Percentiles rank a stretch among this genome's conserved stretches.
phyloP scores from a whole-genome alignment of 2,329 filamentous ascomycete species.

The Clonostachys sp. region DNA sequence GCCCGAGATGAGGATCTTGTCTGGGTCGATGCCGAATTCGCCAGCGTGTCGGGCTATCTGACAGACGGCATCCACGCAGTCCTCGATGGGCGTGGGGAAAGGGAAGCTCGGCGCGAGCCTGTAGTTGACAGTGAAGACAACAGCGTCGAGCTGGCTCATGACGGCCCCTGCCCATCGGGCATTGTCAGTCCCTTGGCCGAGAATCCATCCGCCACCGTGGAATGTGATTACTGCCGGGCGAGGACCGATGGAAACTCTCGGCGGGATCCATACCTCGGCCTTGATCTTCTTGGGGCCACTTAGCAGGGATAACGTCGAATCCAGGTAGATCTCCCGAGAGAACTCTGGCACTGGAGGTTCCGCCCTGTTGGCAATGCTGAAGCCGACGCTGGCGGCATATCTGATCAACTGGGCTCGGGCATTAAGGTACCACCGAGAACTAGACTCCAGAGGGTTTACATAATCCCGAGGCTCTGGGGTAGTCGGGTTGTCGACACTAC shows the following conservation, averaged over 20 bases:
- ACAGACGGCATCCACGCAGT: slow-evolving; percentile 59
- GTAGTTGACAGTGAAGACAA: slow-evolving; percentile 63
- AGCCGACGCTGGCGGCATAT: slow-evolving; percentile 36
- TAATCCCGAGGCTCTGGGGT: slow-evolving; percentile 28
- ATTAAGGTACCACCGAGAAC: slow-evolving; percentile 35
- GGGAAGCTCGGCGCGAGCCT: slow-evolving; percentile 62
- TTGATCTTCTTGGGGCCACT: slow-evolving; percentile 32
- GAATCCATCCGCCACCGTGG: slow-evolving; percentile 63
- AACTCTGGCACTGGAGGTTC: slow-evolving; percentile 31
- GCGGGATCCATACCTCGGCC: slow-evolving; percentile 41
- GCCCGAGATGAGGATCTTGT: slow-evolving; percentile 53
- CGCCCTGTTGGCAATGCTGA: slow-evolving; percentile 33
- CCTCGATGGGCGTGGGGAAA: slow-evolving; percentile 61
- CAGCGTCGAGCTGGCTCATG: slow-evolving; percentile 43
- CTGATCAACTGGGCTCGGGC: slow-evolving; percentile 37
- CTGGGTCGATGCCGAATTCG: slow-evolving; percentile 52
- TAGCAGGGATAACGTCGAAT: slow-evolving; percentile 31
- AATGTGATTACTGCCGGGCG: slow-evolving; percentile 59
- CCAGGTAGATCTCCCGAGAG: slow-evolving; percentile 31
- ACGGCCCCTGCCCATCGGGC: slow-evolving; percentile 54
- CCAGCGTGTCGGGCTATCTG: slow-evolving; percentile 52
- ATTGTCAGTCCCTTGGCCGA: slow-evolving; percentile 60
- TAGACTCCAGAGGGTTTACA: slow-evolving; percentile 35
- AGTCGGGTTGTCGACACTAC: slow-evolving; percentile 18
- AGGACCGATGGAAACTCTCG: slow-evolving; percentile 21